These are phyloP conservation scores for Mrakia frigida DNA, from an alignment of 768 basidiomycete genomes.

Conservation along the genomic window DNA sequence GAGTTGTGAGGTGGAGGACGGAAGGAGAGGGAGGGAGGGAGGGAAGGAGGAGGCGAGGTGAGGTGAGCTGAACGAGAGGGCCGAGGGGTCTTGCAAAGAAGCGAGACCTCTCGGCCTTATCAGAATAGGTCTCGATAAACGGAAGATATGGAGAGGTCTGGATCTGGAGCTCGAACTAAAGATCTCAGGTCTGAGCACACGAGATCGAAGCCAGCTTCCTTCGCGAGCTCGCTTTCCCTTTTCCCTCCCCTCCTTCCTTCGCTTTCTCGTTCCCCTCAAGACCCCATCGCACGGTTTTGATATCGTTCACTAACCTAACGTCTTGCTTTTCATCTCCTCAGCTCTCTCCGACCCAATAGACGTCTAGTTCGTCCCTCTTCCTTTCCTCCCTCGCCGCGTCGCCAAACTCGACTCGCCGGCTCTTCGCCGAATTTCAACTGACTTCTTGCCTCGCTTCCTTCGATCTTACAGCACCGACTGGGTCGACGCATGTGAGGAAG, in stretches of 20 bases:
- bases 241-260: not conserved
- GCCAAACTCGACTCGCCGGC: not conserved
- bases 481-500: conserved; percentile 22
- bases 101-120: no score
- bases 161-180: no score
- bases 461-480: conserved; percentile 21
- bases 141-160: no score
- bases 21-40: not conserved
- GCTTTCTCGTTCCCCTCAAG: no score
- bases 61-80: not conserved
- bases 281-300: no score
- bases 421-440: not conserved
- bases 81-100: no score
- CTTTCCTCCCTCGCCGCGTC: not conserved
- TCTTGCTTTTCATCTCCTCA: not conserved
- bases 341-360: conserved; percentile 24
- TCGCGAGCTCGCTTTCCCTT: no score
- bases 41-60: not conserved
- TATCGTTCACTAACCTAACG: not conserved
- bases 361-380: conserved; percentile 22
- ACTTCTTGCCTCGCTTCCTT: not conserved
- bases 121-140: no score
- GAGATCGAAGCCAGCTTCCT: no score
- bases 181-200: no score
- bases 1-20: not conserved